Base-by-base conservation (phyloP, 1,284 basidiomycete genomes). In the Takashimella tepidaria region DNA sequence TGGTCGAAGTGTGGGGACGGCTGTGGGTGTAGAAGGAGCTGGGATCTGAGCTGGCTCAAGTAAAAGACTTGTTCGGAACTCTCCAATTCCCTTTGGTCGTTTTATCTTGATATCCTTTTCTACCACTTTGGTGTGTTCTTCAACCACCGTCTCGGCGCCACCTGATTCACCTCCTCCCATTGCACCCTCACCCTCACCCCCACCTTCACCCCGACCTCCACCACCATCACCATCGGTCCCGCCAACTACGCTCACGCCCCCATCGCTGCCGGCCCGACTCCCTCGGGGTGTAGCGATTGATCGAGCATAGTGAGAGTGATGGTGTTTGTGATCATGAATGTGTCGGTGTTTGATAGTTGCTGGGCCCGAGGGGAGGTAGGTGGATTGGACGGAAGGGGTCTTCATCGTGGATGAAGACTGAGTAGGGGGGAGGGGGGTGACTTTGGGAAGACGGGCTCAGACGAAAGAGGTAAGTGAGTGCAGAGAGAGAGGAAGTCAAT, bases 251-350 rank as follows among this genome's bases (percentile, higher is more conserved):
- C 31, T 16, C 16, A 16, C 8, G 16, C 31, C 31, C 31, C 10
- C 31, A 16, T 37, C 31, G 31, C 31, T 37, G 31, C 31, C 31
- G 10, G 8, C 31, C 8, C 16, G 10, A 37, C 16, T 16, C 8
- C 10, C 8, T 8, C 10, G 10, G 31, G 8, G 31, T 8, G 31
- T 37, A 37, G 31, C 31, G 10, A 8, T 37, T 8, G 31, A 37
- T 12, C 55, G 49, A 42, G 50, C 58, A 51, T 60, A 57, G 40
- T 55, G 58, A 26, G 49, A 52, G 46, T 60, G 55, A 31, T 53
- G 51, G 25, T 59, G 57, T 12, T 54, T 50, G 41, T 59, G 57
- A 22, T 56, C 54, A 51, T 59, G 57, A 13, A 48, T 41, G 49
- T 60, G 56, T 37, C 31, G 31, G 31, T 37, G 31, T 37, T 37